phyloP scores from a whole-genome alignment of 495 filamentous ascomycete species.

The Penicillium cataractarum region DNA sequence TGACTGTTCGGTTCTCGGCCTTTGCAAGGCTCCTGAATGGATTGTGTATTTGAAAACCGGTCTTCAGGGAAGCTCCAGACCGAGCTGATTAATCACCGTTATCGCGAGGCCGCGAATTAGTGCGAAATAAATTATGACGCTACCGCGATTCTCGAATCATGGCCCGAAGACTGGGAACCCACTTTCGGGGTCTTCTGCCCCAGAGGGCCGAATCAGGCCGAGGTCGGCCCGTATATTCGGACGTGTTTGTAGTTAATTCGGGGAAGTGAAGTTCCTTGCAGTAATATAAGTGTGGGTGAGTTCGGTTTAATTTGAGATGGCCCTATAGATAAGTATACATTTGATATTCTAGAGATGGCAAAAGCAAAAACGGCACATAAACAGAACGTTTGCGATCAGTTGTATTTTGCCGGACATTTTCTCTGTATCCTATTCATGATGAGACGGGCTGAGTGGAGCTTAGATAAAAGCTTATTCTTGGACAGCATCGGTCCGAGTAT shows the following conservation, averaged over 20 bases:
- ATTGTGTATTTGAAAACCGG: background rate
- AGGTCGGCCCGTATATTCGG: background rate
- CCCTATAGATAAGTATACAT: background rate
- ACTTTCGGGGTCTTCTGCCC: constrained; percentile 1
- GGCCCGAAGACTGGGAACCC: background rate
- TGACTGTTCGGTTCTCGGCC: background rate
- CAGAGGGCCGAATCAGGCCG: background rate
- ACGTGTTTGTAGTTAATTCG: no score
- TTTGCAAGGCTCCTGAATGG: background rate
- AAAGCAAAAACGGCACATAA: background rate
- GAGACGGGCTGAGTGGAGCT: background rate
- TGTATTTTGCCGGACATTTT: background rate
- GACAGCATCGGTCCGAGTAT: background rate
- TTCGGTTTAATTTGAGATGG: background rate
- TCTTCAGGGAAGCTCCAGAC: background rate
- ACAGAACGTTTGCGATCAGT: background rate
- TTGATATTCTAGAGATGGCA: background rate
- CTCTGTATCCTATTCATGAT: background rate
- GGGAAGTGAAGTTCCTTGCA: background rate
- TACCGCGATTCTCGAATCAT: constrained; percentile 3
- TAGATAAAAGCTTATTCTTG: background rate
- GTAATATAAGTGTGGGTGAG: background rate
- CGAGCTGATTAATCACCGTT: constrained; percentile 28
- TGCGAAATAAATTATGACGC: constrained; percentile 4
- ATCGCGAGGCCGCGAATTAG: constrained; percentile 6